A percentile compares a stretch with the other conserved stretches of the same genome.
phyloP scores from a whole-genome alignment of 2,329 filamentous ascomycete species.

The Graphiopsis chlorocephala region DNA sequence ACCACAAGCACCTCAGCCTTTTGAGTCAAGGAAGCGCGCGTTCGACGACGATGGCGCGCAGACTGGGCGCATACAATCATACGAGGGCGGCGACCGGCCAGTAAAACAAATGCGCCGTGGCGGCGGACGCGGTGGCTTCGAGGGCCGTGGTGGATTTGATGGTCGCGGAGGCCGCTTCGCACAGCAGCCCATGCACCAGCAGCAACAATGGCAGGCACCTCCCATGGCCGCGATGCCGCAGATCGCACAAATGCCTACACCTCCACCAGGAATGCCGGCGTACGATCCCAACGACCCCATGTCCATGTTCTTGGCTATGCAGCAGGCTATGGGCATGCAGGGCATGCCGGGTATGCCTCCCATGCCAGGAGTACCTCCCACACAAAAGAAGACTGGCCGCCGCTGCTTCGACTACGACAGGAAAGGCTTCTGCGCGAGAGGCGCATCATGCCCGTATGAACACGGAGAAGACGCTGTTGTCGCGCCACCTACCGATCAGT shows the following conservation, averaged over 20 bases:
- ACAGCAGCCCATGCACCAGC: conserved; percentile 17
- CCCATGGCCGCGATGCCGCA: conserved; percentile 21
- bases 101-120: conserved; percentile 62
- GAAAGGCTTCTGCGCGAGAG: conserved; percentile 69
- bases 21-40: conserved; percentile 53
- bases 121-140: conserved; percentile 36
- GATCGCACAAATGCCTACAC: conserved; percentile 35
- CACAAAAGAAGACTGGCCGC: conserved; percentile 23
- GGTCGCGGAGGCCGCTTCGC: conserved; percentile 36
- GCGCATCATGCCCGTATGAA: conserved; percentile 65
- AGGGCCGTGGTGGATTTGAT: conserved; percentile 34
- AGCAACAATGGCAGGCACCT: conserved; percentile 22
- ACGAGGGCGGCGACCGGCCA: conserved; percentile 41
- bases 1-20: conserved; percentile 13
- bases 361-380: conserved; percentile 17
- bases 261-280: conserved; percentile 45
- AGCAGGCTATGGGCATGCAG: conserved; percentile 52
- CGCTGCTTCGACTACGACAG: conserved; percentile 69
- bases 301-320: conserved; percentile 61
- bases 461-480: conserved; percentile 58
- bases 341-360: conserved; percentile 45
- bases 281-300: conserved; percentile 62
- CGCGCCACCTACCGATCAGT: conserved; percentile 49
- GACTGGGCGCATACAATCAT: conserved; percentile 20
- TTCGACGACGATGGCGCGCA: conserved; percentile 55